Conservation (phyloP, 192 early-diverging fungal genomes). For the Coemansia erecta region DNA sequence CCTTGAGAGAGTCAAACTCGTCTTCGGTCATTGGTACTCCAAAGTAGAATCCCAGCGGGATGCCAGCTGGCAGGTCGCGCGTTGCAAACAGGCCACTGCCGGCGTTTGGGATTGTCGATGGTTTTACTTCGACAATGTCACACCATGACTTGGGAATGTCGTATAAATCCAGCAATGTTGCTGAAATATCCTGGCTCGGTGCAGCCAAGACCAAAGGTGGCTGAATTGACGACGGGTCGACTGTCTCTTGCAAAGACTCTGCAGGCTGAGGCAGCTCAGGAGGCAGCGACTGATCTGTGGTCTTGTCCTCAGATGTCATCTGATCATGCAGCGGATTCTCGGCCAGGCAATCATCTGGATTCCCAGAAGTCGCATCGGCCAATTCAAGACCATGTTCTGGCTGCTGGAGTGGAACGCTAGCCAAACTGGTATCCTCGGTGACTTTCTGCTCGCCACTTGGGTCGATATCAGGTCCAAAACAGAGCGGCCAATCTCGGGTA, state of each 20-base stretch:
- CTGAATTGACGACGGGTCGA: not conserved
- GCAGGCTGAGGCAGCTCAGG: too few species aligned
- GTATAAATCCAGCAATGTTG: not conserved
- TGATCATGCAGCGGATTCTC: too few species aligned
- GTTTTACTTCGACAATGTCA: conserved; percentile 64
- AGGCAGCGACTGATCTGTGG: not conserved
- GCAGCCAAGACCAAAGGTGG: not conserved
- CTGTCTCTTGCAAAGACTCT: too few species aligned
- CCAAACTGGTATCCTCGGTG: too few species aligned
- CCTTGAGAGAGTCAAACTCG: conserved; percentile 88
- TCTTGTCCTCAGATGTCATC: not conserved
- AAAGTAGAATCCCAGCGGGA: conserved; percentile 89
- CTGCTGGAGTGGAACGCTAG: not conserved
- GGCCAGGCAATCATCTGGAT: too few species aligned
- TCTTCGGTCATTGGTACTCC: conserved; percentile 95
- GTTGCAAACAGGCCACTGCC: conserved; percentile 77
- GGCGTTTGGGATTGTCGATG: conserved; percentile 63
- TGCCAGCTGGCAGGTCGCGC: conserved; percentile 66
- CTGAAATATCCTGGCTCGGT: not conserved
- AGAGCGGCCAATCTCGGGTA: conserved; percentile 78
- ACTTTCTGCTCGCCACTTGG: not conserved
- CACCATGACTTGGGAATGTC: conserved; percentile 56
- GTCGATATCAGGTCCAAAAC: conserved; percentile 61
- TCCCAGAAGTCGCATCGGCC: too few species aligned
- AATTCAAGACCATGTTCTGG: too few species aligned